phyloP scores from a whole-genome alignment of 1,284 basidiomycete species.

The Neolentinus lepideus region DNA sequence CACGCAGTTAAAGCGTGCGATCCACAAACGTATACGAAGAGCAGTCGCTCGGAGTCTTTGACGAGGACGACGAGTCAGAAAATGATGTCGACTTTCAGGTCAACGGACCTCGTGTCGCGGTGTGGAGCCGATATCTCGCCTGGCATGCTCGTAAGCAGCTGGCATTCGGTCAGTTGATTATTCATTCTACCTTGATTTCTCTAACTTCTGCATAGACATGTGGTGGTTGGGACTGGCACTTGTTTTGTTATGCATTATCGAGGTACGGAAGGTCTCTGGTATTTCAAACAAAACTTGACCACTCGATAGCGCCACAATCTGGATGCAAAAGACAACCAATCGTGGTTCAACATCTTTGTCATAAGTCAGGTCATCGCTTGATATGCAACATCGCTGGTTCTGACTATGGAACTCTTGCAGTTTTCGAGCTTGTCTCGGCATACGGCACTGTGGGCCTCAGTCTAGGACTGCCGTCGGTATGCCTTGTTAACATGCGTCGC shows the following conservation, averaged over 20 bases:
- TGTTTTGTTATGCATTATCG: constrained; percentile 83
- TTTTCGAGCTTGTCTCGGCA: constrained; percentile 86
- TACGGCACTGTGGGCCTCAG: constrained; percentile 90
- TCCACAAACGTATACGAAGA: constrained; percentile 99
- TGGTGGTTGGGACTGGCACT: constrained; percentile 83
- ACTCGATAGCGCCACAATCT: constrained; percentile 46
- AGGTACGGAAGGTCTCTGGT: constrained; percentile 38
- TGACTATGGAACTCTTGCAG: constrained; percentile 25
- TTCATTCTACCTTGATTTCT: neutral
- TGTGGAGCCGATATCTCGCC: constrained; percentile 73
- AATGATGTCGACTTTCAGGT: constrained; percentile 39
- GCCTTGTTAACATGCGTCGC: constrained; percentile 11
- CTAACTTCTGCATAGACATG: constrained; percentile 51
- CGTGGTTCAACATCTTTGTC: constrained; percentile 78
- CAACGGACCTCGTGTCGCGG: constrained; percentile 41
- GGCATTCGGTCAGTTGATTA: constrained; percentile 60
- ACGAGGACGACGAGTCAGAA: constrained; percentile 37
- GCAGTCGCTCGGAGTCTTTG: constrained; percentile 73
- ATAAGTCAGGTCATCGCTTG: constrained; percentile 38
- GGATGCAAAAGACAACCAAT: constrained; percentile 38
- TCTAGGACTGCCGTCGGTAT: constrained; percentile 57
- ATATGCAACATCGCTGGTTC: neutral
- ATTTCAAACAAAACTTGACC: constrained; percentile 4
- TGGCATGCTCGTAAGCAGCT: constrained; percentile 83
- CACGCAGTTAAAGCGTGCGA: constrained; percentile 57